Evolutionary conservation across 331 rosid genomes (phyloP).

Genomic region (Phaseolus coccineus): DNA sequence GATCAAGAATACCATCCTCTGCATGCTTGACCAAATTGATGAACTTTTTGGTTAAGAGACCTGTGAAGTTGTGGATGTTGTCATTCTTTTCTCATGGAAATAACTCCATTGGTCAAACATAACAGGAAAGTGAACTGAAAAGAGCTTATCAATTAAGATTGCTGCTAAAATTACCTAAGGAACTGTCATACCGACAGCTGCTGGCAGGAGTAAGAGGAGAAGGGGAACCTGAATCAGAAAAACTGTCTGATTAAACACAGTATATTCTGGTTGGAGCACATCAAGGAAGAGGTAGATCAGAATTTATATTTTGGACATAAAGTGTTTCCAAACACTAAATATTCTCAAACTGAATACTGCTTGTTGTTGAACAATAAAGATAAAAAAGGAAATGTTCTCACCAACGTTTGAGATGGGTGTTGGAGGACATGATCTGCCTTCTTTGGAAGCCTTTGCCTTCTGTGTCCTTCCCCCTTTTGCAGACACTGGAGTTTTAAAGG

Average conservation of each 20-base stretch:
- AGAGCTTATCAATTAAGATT: slow-evolving; percentile 25
- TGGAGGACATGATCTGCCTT: slow-evolving; percentile 60
- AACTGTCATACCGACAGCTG: slow-evolving; percentile 93
- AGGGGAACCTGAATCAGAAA: slow-evolving; percentile 72
- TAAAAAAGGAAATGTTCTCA: slow-evolving; percentile 47
- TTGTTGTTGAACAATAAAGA: slow-evolving; percentile 24
- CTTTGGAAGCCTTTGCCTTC: slow-evolving; percentile 72
- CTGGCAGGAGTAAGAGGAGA: slow-evolving; percentile 93
- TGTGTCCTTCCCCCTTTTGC: slow-evolving; percentile 73
- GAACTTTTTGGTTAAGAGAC: slow-evolving; percentile 95
- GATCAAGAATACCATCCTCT: slow-evolving; percentile 95
- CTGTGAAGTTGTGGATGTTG: slow-evolving; percentile 59
- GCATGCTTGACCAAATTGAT: slow-evolving; percentile 93
- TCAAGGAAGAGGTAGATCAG: slow-evolving; percentile 26
- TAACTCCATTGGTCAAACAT: slow-evolving; percentile 37
- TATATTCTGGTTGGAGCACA: not conserved
- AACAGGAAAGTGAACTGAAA: slow-evolving; percentile 35
- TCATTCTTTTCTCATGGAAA: slow-evolving; percentile 43
- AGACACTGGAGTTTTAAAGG: slow-evolving; percentile 75
- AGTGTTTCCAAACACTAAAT: slow-evolving; percentile 36
- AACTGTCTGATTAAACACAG: slow-evolving; percentile 30
- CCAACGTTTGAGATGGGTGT: slow-evolving; percentile 78
- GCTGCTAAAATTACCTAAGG: slow-evolving; percentile 72
- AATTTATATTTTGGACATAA: slow-evolving; percentile 17
- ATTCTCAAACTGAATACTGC: slow-evolving; percentile 17